Evolutionary conservation across 306 rosid species (phyloP).

Genomic region (Acacia acuminata): DNA sequence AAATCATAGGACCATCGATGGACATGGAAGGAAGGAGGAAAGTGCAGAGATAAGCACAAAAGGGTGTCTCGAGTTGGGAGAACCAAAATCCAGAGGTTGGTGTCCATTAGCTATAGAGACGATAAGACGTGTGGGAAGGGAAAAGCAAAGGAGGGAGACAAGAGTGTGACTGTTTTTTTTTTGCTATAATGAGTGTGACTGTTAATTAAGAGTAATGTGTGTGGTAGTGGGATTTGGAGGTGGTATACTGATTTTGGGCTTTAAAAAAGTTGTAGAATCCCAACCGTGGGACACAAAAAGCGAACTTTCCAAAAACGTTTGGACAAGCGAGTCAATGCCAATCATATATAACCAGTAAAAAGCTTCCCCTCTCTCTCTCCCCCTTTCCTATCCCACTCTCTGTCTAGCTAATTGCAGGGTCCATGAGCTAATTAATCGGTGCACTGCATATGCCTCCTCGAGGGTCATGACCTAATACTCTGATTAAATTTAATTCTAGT

Average conservation of each 20-base stretch:
- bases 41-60: neutral
- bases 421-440: neutral
- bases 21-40: slow-evolving; percentile 24
- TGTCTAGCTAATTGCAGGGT: slow-evolving; percentile 14
- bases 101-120: neutral
- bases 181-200: slow-evolving; percentile 13
- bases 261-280: slow-evolving; percentile 49
- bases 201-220: neutral
- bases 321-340: slow-evolving; percentile 95
- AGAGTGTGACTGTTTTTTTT: slow-evolving; percentile 11
- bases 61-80: slow-evolving; percentile 37
- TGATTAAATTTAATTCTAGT: neutral
- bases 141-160: slow-evolving; percentile 15
- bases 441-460: neutral
- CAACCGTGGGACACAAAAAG: slow-evolving; percentile 51
- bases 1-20: slow-evolving; percentile 24
- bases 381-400: too few relatives aligned
- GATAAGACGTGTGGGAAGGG: slow-evolving; percentile 24
- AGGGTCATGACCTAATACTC: neutral
- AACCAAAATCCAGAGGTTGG: slow-evolving; percentile 18
- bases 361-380: slow-evolving; percentile 38
- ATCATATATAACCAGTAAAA: slow-evolving; percentile 70
- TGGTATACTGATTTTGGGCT: slow-evolving; percentile 30
- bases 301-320: slow-evolving; percentile 79
- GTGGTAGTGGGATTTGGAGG: slow-evolving; percentile 2